phyloP scores from a whole-genome alignment of 2,329 filamentous ascomycete genomes.

The Cladosporium austrohemisphaericum region DNA sequence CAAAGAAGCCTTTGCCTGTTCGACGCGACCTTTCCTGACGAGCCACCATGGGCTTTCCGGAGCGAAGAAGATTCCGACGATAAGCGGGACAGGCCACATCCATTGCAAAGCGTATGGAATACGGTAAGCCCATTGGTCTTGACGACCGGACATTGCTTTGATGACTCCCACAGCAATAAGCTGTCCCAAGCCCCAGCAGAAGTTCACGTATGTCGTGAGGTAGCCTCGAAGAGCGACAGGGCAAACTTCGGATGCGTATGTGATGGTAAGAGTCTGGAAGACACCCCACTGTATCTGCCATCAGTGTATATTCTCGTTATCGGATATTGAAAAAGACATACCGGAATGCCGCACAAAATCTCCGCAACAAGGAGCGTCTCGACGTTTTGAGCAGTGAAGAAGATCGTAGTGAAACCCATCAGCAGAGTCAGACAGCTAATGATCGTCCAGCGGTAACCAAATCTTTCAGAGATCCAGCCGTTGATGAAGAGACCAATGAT shows the following conservation, averaged over 20 bases:
- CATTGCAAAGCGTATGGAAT: constrained; percentile 72
- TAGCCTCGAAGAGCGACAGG: constrained; percentile 68
- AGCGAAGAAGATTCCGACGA: constrained; percentile 63
- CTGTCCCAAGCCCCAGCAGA: constrained; percentile 73
- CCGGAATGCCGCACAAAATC: constrained; percentile 43
- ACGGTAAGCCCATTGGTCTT: constrained; percentile 66
- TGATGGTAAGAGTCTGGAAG: constrained; percentile 40
- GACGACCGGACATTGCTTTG: constrained; percentile 60
- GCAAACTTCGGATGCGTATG: constrained; percentile 60
- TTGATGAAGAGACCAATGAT: constrained; percentile 45
- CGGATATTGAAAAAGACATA: not conserved
- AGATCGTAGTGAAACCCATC: constrained; percentile 45
- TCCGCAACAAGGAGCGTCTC: constrained; percentile 43
- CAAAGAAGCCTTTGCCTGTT: constrained; percentile 64
- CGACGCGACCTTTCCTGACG: constrained; percentile 60
- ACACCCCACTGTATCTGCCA: constrained; percentile 14
- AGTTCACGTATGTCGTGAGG: constrained; percentile 70
- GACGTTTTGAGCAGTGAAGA: constrained; percentile 47
- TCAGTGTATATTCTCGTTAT: not conserved
- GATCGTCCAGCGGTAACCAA: constrained; percentile 44
- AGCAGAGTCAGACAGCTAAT: constrained; percentile 44
- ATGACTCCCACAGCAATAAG: constrained; percentile 69
- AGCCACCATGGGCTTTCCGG: constrained; percentile 66
- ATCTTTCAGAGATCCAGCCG: constrained; percentile 44
- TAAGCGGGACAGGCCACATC: constrained; percentile 70